Conservation (phyloP, 495 filamentous ascomycete genomes). For the Neurospora tetraspora region DNA sequence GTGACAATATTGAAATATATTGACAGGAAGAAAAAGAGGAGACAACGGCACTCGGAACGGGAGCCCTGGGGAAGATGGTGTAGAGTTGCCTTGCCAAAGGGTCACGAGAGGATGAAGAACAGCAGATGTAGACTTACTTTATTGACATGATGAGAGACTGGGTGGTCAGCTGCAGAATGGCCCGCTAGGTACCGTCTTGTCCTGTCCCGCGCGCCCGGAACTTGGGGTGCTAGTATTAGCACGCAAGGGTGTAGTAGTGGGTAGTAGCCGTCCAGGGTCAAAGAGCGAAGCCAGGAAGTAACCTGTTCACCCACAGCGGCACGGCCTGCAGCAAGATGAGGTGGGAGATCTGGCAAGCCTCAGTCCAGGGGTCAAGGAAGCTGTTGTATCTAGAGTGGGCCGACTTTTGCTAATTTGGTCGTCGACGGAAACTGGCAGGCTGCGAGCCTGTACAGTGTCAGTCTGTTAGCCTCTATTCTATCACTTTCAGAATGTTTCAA, state of each 20-base stretch:
- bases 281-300: slow-evolving; percentile 2
- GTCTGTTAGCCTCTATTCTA: background rate
- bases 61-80: slow-evolving; percentile 15
- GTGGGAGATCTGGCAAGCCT: slow-evolving; percentile 18
- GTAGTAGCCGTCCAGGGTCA: slow-evolving; percentile 9
- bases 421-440: background rate
- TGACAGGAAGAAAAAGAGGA: background rate
- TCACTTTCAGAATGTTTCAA: background rate
- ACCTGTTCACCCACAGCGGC: slow-evolving; percentile 15
- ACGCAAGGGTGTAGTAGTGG: slow-evolving; percentile 19
- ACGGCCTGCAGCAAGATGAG: slow-evolving; percentile 13
- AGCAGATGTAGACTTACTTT: slow-evolving; percentile 46
- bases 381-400: slow-evolving; percentile 11
- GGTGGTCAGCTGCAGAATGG: slow-evolving; percentile 33
- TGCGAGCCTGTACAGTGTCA: background rate
- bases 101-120: slow-evolving; percentile 12
- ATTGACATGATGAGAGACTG: slow-evolving; percentile 51
- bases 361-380: background rate
- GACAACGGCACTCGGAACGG: background rate
- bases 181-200: slow-evolving; percentile 16
- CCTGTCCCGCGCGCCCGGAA: slow-evolving; percentile 17
- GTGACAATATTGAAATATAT: background rate
- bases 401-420: slow-evolving; percentile 1
- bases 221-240: slow-evolving; percentile 12
- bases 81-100: slow-evolving; percentile 7